A percentile compares a stretch with the other conserved stretches of the same genome.
Evolutionary conservation across 2,329 filamentous ascomycete genomes (phyloP).

Genomic region (Acephala macrosclerotiorum): DNA sequence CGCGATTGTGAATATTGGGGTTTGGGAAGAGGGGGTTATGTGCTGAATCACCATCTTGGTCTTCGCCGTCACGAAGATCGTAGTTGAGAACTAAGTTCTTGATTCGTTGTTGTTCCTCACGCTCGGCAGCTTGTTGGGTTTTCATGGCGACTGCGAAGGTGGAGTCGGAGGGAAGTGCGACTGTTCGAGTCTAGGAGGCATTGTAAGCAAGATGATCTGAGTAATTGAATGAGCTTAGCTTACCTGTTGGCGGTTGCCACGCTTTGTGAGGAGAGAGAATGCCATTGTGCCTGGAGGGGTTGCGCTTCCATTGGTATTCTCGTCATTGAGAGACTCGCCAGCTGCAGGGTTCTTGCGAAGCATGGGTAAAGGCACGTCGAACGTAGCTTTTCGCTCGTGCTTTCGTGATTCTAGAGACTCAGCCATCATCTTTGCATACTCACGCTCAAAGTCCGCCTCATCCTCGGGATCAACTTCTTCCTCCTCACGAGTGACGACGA

Average conservation of each 20-base stretch:
- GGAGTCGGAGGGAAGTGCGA: slow-evolving; percentile 89
- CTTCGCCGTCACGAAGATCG: slow-evolving; percentile 85
- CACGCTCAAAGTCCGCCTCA: slow-evolving; percentile 96
- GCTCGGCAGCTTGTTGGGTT: slow-evolving; percentile 91
- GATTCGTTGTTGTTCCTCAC: slow-evolving; percentile 97
- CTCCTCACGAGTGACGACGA: slow-evolving; percentile 89
- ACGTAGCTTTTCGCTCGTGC: slow-evolving; percentile 91
- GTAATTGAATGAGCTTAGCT: slow-evolving; percentile 34
- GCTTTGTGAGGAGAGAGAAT: slow-evolving; percentile 94
- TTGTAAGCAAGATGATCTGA: slow-evolving; percentile 22
- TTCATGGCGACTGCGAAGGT: slow-evolving; percentile 97
- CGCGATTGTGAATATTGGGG: slow-evolving; percentile 59
- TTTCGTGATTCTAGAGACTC: slow-evolving; percentile 96
- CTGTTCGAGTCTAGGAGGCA: slow-evolving; percentile 77
- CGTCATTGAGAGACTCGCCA: slow-evolving; percentile 49
- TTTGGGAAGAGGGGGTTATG: slow-evolving; percentile 53
- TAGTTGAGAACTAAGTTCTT: slow-evolving; percentile 98
- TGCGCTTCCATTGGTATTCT: slow-evolving; percentile 43
- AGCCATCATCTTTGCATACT: slow-evolving; percentile 98
- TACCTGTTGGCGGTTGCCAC: slow-evolving; percentile 93
- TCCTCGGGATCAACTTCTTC: slow-evolving; percentile 91
- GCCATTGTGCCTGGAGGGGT: slow-evolving; percentile 77
- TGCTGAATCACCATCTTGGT: slow-evolving; percentile 74
- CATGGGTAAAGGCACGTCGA: slow-evolving; percentile 97
- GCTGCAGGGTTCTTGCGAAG: slow-evolving; percentile 62